phyloP scores from a whole-genome alignment of 768 basidiomycete species.

The Brasilioporus rufonigricans region DNA sequence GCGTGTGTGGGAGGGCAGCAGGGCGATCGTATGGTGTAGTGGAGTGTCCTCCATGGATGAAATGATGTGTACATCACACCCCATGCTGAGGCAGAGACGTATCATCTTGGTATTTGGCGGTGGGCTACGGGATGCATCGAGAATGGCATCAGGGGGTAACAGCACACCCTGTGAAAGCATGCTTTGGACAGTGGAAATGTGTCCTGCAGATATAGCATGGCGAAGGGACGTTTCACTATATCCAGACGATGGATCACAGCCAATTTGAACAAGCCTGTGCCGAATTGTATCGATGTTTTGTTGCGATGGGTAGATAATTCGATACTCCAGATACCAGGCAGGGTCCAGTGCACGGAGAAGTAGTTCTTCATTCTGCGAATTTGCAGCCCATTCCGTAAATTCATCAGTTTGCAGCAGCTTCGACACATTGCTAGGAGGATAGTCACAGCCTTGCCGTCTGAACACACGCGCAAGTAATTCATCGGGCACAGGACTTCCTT shows the following conservation, averaged over 20 bases:
- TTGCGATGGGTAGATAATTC: background rate
- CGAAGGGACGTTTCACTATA: background rate
- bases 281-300: background rate
- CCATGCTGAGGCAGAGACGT: background rate
- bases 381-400: too few relatives aligned
- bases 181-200: too few relatives aligned
- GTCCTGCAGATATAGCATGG: too few relatives aligned
- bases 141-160: slow-evolving; percentile 2
- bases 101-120: slow-evolving; percentile 2
- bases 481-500: background rate
- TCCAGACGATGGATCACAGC: background rate
- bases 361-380: background rate
- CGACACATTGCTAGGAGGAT: too few relatives aligned
- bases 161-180: too few relatives aligned
- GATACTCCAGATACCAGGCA: too few relatives aligned
- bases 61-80: too few relatives aligned
- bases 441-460: background rate
- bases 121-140: background rate
- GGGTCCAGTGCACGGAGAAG: background rate
- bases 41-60: background rate
- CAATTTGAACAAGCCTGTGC: too few relatives aligned
- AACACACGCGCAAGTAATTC: background rate
- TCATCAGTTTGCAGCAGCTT: too few relatives aligned
- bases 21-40: background rate
- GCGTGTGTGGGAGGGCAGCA: too few relatives aligned